Conservation (phyloP, 2,329 filamentous ascomycete genomes). For the Trichophyton simii region DNA sequence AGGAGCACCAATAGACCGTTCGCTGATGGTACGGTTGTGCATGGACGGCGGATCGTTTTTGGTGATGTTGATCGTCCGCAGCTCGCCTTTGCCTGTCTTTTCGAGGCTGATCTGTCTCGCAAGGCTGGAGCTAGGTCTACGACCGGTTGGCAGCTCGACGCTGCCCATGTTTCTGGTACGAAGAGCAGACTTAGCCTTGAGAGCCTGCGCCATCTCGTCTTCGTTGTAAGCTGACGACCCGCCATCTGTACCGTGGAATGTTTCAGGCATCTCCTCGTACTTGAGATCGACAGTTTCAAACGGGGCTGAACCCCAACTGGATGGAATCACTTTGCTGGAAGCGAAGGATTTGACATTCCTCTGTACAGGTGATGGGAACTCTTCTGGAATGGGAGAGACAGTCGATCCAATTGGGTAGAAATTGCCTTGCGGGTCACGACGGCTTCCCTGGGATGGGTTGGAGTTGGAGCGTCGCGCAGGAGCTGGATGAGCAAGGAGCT, state of each 20-base stretch:
- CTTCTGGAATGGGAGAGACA: conserved; percentile 65
- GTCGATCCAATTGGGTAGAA: conserved; percentile 51
- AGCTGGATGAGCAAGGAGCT: conserved; percentile 13
- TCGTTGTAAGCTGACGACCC: conserved; percentile 16
- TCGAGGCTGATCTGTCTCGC: conserved; percentile 23
- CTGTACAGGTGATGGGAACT: conserved; percentile 42
- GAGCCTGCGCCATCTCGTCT: conserved; percentile 6
- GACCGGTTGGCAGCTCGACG: neutral
- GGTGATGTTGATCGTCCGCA: conserved; percentile 20
- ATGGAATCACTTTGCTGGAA: conserved; percentile 60
- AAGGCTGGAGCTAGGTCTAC: conserved; percentile 8
- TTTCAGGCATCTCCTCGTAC: conserved; percentile 1
- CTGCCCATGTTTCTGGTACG: neutral
- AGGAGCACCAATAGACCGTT: neutral
- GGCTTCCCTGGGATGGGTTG: neutral
- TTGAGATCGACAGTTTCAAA: conserved; percentile 37
- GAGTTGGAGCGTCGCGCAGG: conserved; percentile 20
- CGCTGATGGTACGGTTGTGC: neutral
- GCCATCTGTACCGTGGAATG: neutral
- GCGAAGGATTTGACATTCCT: conserved; percentile 51
- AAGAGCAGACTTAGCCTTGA: conserved; percentile 14
- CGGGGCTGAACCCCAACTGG: conserved; percentile 47
- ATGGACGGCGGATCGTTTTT: conserved; percentile 2
- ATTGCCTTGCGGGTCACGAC: conserved; percentile 15
- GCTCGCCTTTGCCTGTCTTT: conserved; percentile 20